These are phyloP conservation scores for Sclerotinia borealis DNA, from an alignment of 2,329 filamentous ascomycete genomes.

Conservation along the genomic window DNA sequence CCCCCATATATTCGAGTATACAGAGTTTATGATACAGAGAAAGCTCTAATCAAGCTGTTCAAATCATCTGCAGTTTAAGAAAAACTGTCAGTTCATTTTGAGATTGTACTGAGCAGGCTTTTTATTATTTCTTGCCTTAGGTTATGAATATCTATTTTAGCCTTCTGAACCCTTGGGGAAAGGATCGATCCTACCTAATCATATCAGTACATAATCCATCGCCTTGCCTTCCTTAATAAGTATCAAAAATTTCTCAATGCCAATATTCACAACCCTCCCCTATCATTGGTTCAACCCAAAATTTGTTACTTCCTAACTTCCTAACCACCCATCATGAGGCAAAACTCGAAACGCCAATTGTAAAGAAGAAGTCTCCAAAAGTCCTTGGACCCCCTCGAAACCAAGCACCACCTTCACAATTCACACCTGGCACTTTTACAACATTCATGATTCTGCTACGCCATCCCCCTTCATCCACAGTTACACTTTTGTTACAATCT, in stretches of 20 bases:
- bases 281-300: background rate
- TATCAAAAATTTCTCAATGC: too few relatives aligned
- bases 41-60: background rate
- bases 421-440: too few relatives aligned
- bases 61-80: background rate
- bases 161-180: too few relatives aligned
- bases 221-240: too few relatives aligned
- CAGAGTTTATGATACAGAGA: too few relatives aligned
- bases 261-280: background rate
- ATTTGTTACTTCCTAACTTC: slow-evolving; percentile 19
- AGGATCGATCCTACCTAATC: too few relatives aligned
- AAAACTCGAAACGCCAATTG: slow-evolving; percentile 15
- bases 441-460: too few relatives aligned
- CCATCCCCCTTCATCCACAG: background rate
- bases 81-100: background rate
- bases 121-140: too few relatives aligned
- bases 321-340: slow-evolving; percentile 22
- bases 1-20: background rate
- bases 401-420: background rate
- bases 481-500: background rate
- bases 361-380: slow-evolving; percentile 8
- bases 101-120: too few relatives aligned
- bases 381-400: background rate
- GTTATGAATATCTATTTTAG: too few relatives aligned
- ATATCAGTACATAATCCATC: too few relatives aligned